A percentile compares a stretch with the other conserved stretches of the same genome.
Evolutionary conservation across 441 rosid species (phyloP).

Genomic region (Gossypium lobatum): DNA sequence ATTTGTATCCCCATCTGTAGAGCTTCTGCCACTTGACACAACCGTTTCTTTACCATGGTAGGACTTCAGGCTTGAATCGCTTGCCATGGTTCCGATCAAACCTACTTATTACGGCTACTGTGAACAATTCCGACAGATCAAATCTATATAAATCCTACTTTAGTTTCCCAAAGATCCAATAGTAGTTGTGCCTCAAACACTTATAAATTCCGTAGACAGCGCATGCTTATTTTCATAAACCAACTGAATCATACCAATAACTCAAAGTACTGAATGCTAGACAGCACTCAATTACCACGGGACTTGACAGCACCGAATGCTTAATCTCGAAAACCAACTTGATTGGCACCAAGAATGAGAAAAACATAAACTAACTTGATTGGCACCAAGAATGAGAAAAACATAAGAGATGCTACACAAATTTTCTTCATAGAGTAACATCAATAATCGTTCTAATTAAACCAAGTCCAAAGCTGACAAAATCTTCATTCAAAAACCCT

Average conservation of each 20-base stretch:
- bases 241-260: neutral
- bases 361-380: neutral
- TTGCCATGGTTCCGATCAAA: constrained; percentile 38
- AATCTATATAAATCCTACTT: neutral
- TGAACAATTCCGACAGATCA: neutral
- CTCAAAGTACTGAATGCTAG: neutral
- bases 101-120: constrained; percentile 7
- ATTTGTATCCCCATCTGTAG: constrained; percentile 23
- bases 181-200: neutral
- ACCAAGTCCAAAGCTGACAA: neutral
- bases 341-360: neutral
- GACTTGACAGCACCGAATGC: neutral
- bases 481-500: neutral
- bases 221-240: neutral
- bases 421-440: neutral
- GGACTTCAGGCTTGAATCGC: constrained; percentile 35
- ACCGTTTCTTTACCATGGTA: constrained; percentile 25
- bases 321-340: neutral
- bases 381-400: neutral
- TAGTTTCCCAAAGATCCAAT: neutral
- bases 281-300: neutral
- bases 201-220: neutral
- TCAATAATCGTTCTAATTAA: neutral
- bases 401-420: neutral
- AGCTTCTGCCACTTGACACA: constrained; percentile 13